Percentiles rank a stretch among this genome's conserved stretches.
These are phyloP conservation scores for Alternaria atra DNA, from an alignment of 2,329 filamentous ascomycete genomes.

Conservation along the genomic window DNA sequence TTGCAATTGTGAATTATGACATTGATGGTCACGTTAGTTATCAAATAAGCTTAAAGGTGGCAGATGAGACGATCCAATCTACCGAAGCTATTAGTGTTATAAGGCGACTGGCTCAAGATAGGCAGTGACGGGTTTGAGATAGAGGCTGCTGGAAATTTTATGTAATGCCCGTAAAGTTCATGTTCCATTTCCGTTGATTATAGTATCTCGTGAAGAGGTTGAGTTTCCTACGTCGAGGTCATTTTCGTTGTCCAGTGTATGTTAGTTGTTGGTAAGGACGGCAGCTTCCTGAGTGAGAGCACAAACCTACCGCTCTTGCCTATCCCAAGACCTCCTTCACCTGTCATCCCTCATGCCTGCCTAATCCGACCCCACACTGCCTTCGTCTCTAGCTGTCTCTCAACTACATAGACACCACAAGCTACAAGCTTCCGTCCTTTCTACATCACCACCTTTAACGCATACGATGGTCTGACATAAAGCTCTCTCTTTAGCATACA, in stretches of 20 bases:
- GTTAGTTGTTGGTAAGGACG: neutral
- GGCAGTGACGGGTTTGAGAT: neutral
- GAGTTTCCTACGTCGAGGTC: neutral
- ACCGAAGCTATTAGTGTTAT: neutral
- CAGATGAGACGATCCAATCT: neutral
- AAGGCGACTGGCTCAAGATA: too few species aligned
- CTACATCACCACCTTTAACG: neutral
- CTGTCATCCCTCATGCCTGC: neutral
- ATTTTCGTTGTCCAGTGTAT: neutral
- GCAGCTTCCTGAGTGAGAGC: neutral
- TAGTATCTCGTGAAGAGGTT: neutral
- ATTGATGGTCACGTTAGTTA: too few species aligned
- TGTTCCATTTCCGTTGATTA: neutral
- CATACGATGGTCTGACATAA: neutral
- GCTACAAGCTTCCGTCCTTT: neutral
- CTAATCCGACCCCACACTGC: neutral
- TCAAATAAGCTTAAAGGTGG: neutral
- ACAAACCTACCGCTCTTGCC: conserved; percentile 4
- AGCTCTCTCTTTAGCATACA: neutral
- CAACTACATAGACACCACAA: neutral
- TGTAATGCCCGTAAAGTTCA: neutral
- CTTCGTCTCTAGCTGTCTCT: neutral
- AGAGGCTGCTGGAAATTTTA: neutral
- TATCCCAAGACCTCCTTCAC: conserved; percentile 4
- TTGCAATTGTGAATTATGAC: neutral